Evolutionary conservation across 768 basidiomycete genomes (phyloP).

Genomic region (Daedaleopsis sinensis): DNA sequence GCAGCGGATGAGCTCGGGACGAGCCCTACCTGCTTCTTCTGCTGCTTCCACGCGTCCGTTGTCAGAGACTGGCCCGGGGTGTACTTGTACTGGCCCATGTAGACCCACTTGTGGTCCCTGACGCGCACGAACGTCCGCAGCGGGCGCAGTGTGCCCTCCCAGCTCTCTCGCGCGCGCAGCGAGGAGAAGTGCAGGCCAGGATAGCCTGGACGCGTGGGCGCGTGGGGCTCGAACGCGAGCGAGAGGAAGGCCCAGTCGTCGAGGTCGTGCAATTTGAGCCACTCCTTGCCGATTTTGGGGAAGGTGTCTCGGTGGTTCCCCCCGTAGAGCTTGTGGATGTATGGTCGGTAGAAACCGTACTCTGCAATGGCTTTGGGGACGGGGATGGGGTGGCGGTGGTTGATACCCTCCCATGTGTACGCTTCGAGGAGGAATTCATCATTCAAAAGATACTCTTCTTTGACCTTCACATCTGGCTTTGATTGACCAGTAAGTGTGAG

Average conservation of each 20-base stretch:
- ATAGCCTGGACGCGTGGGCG: not conserved
- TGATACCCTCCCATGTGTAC: constrained; percentile 6
- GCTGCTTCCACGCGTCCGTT: not conserved
- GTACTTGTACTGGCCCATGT: not conserved
- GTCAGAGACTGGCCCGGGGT: not conserved
- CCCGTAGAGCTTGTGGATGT: not conserved
- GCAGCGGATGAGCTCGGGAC: not conserved
- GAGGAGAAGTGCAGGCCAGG: not conserved
- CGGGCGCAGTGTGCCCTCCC: not conserved
- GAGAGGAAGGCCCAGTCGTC: constrained; percentile 5
- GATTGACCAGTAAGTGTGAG: too few species aligned
- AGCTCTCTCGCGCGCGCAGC: not conserved
- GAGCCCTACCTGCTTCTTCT: not conserved
- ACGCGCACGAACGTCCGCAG: not conserved
- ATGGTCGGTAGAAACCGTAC: not conserved
- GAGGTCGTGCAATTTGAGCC: constrained; percentile 1
- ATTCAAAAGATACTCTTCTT: not conserved
- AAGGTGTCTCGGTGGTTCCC: not conserved
- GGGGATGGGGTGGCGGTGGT: not conserved
- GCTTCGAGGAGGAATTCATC: constrained; percentile 4
- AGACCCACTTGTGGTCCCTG: not conserved
- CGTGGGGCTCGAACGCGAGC: constrained; percentile 1
- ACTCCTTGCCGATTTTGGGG: not conserved
- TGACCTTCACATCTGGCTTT: constrained; percentile 4
- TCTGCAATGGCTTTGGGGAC: not conserved